These are phyloP conservation scores for Oryza australiensis DNA, from an alignment of 176 grass and related monocot species.

Conservation along the genomic window DNA sequence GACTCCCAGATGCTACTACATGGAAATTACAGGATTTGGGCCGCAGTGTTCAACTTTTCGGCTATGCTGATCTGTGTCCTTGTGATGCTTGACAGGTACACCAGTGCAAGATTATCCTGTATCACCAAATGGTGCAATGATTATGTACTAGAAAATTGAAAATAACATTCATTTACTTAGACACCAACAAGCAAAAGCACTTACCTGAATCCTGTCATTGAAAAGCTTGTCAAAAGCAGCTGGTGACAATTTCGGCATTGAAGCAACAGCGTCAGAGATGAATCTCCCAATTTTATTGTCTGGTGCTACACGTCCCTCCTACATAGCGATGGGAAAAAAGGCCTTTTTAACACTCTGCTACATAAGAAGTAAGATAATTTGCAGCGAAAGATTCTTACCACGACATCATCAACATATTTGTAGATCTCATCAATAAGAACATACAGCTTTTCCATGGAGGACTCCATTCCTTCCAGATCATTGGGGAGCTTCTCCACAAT, in stretches of 20 bases:
- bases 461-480: conserved; percentile 93
- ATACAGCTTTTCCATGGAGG: conserved; percentile 77
- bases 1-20: not conserved
- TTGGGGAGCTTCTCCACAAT: conserved; percentile 84
- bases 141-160: not conserved
- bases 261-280: conserved; percentile 66
- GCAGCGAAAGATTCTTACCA: conserved; percentile 48
- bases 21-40: conserved; percentile 69
- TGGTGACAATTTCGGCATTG: conserved; percentile 75
- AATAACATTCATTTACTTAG: not conserved
- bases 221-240: conserved; percentile 85
- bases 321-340: not conserved
- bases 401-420: conserved; percentile 92
- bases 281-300: conserved; percentile 80
- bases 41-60: conserved; percentile 89
- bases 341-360: not conserved
- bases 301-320: conserved; percentile 67
- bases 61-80: conserved; percentile 86
- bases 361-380: not conserved
- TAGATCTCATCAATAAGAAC: conserved; percentile 85
- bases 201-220: conserved; percentile 92
- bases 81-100: conserved; percentile 89
- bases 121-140: not conserved
- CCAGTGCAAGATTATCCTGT: conserved; percentile 84
- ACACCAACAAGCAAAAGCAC: not conserved